These are phyloP conservation scores for Colletotrichum trifolii DNA, from an alignment of 2,329 filamentous ascomycete species.

Conservation along the genomic window DNA sequence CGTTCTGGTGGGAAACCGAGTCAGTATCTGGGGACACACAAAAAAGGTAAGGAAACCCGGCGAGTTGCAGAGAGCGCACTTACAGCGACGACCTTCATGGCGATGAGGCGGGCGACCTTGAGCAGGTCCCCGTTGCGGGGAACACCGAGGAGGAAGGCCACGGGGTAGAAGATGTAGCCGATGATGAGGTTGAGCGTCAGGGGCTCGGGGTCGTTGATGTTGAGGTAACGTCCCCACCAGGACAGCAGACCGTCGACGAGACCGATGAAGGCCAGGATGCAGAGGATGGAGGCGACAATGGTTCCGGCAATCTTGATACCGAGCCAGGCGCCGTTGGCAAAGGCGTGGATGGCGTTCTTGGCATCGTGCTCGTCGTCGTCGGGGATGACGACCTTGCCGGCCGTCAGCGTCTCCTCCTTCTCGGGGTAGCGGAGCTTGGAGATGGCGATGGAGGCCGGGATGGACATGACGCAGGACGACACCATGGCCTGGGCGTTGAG, in stretches of 20 bases:
- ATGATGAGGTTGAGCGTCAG: slow-evolving; percentile 81
- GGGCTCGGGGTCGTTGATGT: slow-evolving; percentile 72
- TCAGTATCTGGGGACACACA: slow-evolving; percentile 40
- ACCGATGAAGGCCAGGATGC: slow-evolving; percentile 81
- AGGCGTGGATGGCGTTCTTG: slow-evolving; percentile 86
- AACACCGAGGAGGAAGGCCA: slow-evolving; percentile 85
- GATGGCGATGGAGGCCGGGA: slow-evolving; percentile 88
- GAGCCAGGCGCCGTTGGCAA: slow-evolving; percentile 86
- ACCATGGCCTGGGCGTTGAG: slow-evolving; percentile 87
- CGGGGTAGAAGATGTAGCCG: slow-evolving; percentile 81
- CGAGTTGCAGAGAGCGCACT: slow-evolving; percentile 41
- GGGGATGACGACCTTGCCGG: slow-evolving; percentile 82
- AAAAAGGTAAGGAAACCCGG: slow-evolving; percentile 10
- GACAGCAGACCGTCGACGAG: slow-evolving; percentile 81
- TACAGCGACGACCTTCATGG: slow-evolving; percentile 82
- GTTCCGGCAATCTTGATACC: slow-evolving; percentile 89
- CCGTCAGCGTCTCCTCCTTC: slow-evolving; percentile 85
- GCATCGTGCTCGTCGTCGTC: slow-evolving; percentile 81
- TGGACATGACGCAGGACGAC: slow-evolving; percentile 95
- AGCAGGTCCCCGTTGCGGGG: slow-evolving; percentile 73
- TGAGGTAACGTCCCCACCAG: slow-evolving; percentile 86
- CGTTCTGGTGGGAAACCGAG: slow-evolving; percentile 64
- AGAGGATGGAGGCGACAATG: slow-evolving; percentile 82
- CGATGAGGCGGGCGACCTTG: slow-evolving; percentile 82
- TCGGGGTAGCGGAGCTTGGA: slow-evolving; percentile 93